These are phyloP conservation scores for Dothideomycetidae sp. DNA, from an alignment of 2,329 filamentous ascomycete species.

Conservation along the genomic window DNA sequence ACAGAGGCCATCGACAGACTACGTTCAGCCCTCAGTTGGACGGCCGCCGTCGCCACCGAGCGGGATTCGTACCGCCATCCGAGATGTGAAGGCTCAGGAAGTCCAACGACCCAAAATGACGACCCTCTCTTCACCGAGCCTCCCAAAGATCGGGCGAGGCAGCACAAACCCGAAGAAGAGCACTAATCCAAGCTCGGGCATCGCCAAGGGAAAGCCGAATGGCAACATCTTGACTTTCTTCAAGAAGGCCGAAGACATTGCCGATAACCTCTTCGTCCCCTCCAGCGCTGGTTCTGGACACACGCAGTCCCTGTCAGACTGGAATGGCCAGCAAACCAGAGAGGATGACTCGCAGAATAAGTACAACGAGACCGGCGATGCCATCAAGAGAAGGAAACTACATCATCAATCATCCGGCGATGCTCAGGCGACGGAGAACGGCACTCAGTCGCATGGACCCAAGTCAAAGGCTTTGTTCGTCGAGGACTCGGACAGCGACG, in stretches of 20 bases:
- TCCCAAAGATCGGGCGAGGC: conserved; percentile 19
- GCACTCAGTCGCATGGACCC: neutral
- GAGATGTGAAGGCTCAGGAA: conserved; percentile 2
- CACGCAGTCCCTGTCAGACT: conserved; percentile 3
- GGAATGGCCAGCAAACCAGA: conserved; percentile 8
- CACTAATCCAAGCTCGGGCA: conserved; percentile 23
- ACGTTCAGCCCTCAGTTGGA: conserved; percentile 33
- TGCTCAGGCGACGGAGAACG: neutral
- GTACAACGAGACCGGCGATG: conserved; percentile 29
- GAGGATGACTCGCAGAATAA: conserved; percentile 14
- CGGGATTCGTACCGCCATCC: conserved; percentile 16
- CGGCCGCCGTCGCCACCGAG: conserved; percentile 39
- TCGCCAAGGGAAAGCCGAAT: conserved; percentile 31
- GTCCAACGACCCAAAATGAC: conserved; percentile 19
- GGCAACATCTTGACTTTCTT: conserved; percentile 41
- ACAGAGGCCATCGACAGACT: conserved; percentile 20
- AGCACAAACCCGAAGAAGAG: conserved; percentile 22
- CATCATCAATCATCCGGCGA: conserved; percentile 4
- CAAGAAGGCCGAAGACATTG: conserved; percentile 33
- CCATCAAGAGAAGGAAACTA: conserved; percentile 29
- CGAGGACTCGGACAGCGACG: conserved; percentile 53
- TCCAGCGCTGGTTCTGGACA: conserved; percentile 6
- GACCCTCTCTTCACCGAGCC: conserved; percentile 15
- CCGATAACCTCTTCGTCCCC: conserved; percentile 23
- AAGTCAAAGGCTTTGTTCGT: conserved; percentile 47